Percentiles rank a stretch among this genome's conserved stretches.
Evolutionary conservation across 768 basidiomycete species (phyloP).

Genomic region (Ramaria sp.): DNA sequence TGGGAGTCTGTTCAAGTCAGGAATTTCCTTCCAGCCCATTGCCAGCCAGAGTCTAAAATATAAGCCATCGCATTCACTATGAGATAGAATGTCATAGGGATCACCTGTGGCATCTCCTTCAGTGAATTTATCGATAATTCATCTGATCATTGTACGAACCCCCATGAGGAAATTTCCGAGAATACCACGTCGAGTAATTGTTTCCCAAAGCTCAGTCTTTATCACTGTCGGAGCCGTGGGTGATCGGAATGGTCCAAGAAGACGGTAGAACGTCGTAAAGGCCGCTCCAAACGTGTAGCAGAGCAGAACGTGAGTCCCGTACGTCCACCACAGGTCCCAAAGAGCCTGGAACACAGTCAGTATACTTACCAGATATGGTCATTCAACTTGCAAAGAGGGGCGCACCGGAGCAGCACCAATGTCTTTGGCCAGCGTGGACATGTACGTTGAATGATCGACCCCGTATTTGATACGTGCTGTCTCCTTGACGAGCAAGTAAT

Average conservation of each 20-base stretch:
- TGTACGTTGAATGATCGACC: conserved; percentile 47
- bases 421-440: conserved; percentile 46
- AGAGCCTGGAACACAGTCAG: conserved; percentile 18
- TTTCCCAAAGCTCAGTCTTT: conserved; percentile 51
- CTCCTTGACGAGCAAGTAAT: conserved; percentile 42
- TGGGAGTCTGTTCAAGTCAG: neutral
- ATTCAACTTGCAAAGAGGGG: neutral
- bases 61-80: conserved; percentile 17
- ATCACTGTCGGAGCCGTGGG: conserved; percentile 31
- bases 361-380: neutral
- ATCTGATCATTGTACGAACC: neutral
- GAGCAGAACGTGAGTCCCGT: neutral
- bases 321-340: conserved; percentile 28
- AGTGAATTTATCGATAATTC: too few species aligned
- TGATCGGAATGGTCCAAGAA: conserved; percentile 41
- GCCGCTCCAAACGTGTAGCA: conserved; percentile 43
- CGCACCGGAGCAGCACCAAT: conserved; percentile 39
- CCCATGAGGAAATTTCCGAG: conserved; percentile 51
- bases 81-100: conserved; percentile 39
- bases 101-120: conserved; percentile 15
- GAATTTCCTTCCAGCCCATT: too few species aligned
- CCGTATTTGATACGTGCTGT: conserved; percentile 48
- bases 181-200: conserved; percentile 41
- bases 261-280: conserved; percentile 48
- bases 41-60: conserved; percentile 13